phyloP scores from a whole-genome alignment of 108 stramenopile genomes.

The Fistulifera solaris region DNA sequence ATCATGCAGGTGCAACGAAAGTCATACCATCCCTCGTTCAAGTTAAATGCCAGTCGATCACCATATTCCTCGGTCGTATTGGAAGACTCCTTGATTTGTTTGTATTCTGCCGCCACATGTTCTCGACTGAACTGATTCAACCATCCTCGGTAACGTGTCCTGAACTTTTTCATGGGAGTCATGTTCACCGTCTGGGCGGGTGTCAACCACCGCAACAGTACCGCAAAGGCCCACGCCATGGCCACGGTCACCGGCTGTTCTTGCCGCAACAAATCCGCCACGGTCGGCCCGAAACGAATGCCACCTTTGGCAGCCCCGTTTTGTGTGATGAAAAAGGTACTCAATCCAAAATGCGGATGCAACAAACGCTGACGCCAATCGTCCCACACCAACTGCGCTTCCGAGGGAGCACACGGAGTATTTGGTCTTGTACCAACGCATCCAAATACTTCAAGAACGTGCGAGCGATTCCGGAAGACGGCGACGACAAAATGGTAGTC shows the following conservation, averaged over 20 bases:
- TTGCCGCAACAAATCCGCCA: conserved; percentile 38
- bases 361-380: conserved; percentile 76
- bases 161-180: conserved; percentile 20
- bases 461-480: conserved; percentile 6
- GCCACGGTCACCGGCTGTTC: conserved; percentile 25
- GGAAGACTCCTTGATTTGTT: conserved; percentile 3
- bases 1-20: conserved; percentile 44
- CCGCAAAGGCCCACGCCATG: conserved; percentile 78
- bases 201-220: conserved; percentile 72
- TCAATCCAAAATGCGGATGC: conserved; percentile 82
- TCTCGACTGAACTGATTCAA: neutral
- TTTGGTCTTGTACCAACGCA: conserved; percentile 62
- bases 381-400: conserved; percentile 39
- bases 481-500: conserved; percentile 35
- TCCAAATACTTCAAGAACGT: conserved; percentile 56
- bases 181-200: conserved; percentile 20
- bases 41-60: conserved; percentile 64
- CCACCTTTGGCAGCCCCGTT: conserved; percentile 87
- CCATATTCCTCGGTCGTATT: conserved; percentile 38
- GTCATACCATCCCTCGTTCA: conserved; percentile 70
- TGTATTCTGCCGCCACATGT: neutral
- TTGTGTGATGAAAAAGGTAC: conserved; percentile 86
- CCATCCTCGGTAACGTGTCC: conserved; percentile 46
- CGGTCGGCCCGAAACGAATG: conserved; percentile 69
- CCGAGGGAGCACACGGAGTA: conserved; percentile 24